phyloP scores from a whole-genome alignment of 768 basidiomycete genomes.

The Sporobolomyces phaffii region DNA sequence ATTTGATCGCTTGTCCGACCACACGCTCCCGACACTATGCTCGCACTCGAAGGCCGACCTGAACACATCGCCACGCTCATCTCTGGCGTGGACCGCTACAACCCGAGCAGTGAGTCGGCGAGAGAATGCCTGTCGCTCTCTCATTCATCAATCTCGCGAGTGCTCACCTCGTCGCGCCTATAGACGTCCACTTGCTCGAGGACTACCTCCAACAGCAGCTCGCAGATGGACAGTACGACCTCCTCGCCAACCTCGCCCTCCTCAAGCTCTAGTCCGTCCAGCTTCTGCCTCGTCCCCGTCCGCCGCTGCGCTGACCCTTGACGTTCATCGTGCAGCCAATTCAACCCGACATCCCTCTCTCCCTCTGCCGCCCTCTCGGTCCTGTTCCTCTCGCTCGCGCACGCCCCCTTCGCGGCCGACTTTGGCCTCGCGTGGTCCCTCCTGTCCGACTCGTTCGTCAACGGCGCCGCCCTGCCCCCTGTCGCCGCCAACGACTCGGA shows the following conservation, averaged over 20 bases:
- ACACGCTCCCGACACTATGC: no score
- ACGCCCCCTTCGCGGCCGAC: slow-evolving; percentile 74
- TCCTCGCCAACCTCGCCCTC: slow-evolving; percentile 89
- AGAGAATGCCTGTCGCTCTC: no score
- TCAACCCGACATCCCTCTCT: slow-evolving; percentile 31
- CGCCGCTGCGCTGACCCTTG: slow-evolving; percentile 4
- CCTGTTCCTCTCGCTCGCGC: slow-evolving; percentile 79
- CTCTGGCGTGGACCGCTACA: slow-evolving; percentile 68
- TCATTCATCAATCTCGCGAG: background rate
- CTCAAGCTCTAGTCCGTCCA: slow-evolving; percentile 64
- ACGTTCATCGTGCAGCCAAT: slow-evolving; percentile 17
- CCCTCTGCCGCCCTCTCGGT: slow-evolving; percentile 52
- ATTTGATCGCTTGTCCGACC: no score
- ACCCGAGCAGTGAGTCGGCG: slow-evolving; percentile 64
- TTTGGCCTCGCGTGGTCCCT: slow-evolving; percentile 91
- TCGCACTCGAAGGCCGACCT: slow-evolving; percentile 19
- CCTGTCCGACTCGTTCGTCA: slow-evolving; percentile 58
- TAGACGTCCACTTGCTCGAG: slow-evolving; percentile 76
- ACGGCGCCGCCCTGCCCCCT: slow-evolving; percentile 45
- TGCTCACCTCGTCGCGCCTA: background rate
- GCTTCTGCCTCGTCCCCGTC: slow-evolving; percentile 37
- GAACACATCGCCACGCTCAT: slow-evolving; percentile 33
- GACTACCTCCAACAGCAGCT: slow-evolving; percentile 94
- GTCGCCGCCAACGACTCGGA: slow-evolving; percentile 14
- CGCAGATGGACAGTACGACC: slow-evolving; percentile 82